Conservation (phyloP, 2,329 filamentous ascomycete species). For the Ophiosphaerella narmari region DNA sequence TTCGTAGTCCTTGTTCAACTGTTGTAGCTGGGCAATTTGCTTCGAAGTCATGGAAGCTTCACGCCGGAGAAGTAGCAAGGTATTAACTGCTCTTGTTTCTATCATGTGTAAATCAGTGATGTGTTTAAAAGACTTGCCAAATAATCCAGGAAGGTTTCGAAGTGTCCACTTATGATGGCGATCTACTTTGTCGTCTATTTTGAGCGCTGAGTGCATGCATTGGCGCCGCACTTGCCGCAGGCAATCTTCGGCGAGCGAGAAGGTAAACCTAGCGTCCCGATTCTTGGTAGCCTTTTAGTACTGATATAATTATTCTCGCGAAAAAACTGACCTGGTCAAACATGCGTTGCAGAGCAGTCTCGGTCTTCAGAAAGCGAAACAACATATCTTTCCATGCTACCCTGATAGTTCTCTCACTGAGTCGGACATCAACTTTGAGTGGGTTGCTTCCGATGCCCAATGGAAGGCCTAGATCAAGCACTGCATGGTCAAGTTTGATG, state of each 20-base stretch:
- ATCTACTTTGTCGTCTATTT: slow-evolving; percentile 14
- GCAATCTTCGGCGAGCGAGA: slow-evolving; percentile 32
- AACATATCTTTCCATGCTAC: slow-evolving; percentile 33
- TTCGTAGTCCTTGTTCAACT: slow-evolving; percentile 23
- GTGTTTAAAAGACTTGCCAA: slow-evolving; percentile 17
- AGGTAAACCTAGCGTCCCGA: slow-evolving; percentile 20
- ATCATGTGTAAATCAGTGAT: slow-evolving; percentile 10
- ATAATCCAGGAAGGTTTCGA: slow-evolving; percentile 24
- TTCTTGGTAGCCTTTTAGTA: slow-evolving; percentile 12
- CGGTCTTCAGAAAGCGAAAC: slow-evolving; percentile 27
- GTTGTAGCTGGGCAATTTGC: slow-evolving; percentile 20
- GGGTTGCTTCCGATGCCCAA: slow-evolving; percentile 4
- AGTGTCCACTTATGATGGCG: slow-evolving; percentile 29
- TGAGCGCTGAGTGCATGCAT: slow-evolving; percentile 19
- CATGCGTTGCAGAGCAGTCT: slow-evolving; percentile 20
- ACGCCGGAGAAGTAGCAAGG: slow-evolving; percentile 30
- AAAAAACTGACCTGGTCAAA: slow-evolving; percentile 22
- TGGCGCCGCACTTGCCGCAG: slow-evolving; percentile 33
- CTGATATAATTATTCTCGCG: not conserved
- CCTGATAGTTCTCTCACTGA: slow-evolving; percentile 5
- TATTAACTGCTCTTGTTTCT: slow-evolving; percentile 24
- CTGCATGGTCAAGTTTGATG: slow-evolving; percentile 29
- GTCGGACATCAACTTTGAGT: slow-evolving; percentile 14
- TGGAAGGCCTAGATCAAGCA: slow-evolving; percentile 30
- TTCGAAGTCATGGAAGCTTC: slow-evolving; percentile 19